phyloP scores from a whole-genome alignment of 1,139 yeast genomes.

The Scheffersomyces lignicola region DNA sequence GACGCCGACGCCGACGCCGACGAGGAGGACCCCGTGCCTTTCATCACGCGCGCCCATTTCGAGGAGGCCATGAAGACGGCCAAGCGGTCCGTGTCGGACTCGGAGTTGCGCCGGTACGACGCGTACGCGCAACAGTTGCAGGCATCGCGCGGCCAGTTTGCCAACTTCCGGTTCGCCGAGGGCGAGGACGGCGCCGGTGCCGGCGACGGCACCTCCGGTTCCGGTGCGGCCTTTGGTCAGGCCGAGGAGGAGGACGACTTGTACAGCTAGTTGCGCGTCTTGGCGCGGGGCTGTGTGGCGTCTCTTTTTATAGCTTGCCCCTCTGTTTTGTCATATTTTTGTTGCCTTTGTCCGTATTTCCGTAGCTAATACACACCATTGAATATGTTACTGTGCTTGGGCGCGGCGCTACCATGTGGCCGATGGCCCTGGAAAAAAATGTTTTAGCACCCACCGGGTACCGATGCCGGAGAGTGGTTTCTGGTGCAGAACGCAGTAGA shows the following conservation, averaged over 20 bases:
- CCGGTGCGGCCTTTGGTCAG: slow-evolving; percentile 49
- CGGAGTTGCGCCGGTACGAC: slow-evolving; percentile 98
- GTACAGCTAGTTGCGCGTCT: slow-evolving; percentile 65
- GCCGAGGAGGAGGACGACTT: slow-evolving; percentile 94
- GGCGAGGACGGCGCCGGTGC: slow-evolving; percentile 46
- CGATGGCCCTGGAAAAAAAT: too few species aligned
- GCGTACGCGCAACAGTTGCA: slow-evolving; percentile 97
- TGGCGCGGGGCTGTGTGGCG: too few species aligned
- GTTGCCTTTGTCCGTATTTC: too few species aligned
- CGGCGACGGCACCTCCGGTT: slow-evolving; percentile 26
- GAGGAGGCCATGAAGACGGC: slow-evolving; percentile 99
- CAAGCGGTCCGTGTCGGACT: slow-evolving; percentile 93
- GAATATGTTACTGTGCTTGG: too few species aligned
- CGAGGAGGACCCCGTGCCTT: slow-evolving; percentile 92
- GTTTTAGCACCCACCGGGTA: too few species aligned
- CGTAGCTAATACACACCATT: too few species aligned
- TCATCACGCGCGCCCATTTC: slow-evolving; percentile 86
- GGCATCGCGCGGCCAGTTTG: slow-evolving; percentile 90
- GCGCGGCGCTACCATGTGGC: too few species aligned
- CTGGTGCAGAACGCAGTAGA: too few species aligned
- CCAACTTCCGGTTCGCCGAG: slow-evolving; percentile 71
- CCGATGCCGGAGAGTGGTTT: too few species aligned
- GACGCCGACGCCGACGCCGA: slow-evolving; percentile 52
- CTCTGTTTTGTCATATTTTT: too few species aligned
- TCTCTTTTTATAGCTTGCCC: too few species aligned